A percentile compares a stretch with the other conserved stretches of the same genome.
phyloP scores from a whole-genome alignment of 179 eudicot species.

The Monotropa hypopitys region DNA sequence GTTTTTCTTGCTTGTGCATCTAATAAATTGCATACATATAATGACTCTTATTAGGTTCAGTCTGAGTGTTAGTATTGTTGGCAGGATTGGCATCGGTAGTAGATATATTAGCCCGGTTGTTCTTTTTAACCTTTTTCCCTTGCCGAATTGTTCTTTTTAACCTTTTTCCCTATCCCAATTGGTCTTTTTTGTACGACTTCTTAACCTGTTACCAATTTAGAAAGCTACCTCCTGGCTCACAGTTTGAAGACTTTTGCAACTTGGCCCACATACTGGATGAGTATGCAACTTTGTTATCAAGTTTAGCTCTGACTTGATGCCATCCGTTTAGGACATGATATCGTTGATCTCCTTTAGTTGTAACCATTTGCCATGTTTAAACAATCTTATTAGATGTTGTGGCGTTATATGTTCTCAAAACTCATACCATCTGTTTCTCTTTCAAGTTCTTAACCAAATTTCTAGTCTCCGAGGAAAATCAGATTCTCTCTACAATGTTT shows the following conservation, averaged over 20 bases:
- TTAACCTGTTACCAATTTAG: neutral
- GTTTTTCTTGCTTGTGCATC: neutral
- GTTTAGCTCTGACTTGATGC: neutral
- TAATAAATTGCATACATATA: neutral
- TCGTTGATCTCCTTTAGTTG: neutral
- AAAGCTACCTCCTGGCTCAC: neutral
- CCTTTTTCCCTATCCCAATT: neutral
- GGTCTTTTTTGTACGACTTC: neutral
- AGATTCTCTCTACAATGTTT: neutral
- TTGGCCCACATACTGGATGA: neutral
- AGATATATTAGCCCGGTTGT: neutral
- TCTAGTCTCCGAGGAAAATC: neutral
- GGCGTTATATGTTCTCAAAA: neutral
- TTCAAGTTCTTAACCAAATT: neutral
- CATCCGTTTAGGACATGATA: neutral
- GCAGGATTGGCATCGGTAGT: neutral
- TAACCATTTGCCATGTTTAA: neutral
- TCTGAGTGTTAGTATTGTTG: neutral
- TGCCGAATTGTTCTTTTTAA: neutral
- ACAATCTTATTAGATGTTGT: neutral
- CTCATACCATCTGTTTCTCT: neutral
- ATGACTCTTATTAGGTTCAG: neutral
- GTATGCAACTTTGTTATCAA: neutral
- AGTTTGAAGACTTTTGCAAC: neutral
- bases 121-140: neutral